phyloP scores from a whole-genome alignment of 2,329 filamentous ascomycete species.

The Colletotrichum costaricense region DNA sequence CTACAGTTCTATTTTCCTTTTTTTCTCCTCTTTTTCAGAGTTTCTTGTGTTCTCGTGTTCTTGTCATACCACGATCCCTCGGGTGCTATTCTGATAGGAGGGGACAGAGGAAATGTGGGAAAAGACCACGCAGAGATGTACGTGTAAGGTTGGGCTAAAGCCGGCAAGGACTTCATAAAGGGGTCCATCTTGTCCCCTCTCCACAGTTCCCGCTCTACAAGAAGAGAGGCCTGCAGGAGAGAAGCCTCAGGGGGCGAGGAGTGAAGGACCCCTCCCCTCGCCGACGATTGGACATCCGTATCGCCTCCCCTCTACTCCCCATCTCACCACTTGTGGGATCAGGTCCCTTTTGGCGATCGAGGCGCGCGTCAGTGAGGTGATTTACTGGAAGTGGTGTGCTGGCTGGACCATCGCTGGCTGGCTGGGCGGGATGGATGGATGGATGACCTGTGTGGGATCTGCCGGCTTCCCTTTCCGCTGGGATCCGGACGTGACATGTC shows the following conservation, averaged over 20 bases:
- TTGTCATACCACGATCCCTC: background rate
- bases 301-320: background rate
- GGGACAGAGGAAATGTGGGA: background rate
- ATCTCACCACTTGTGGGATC: background rate
- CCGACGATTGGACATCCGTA: background rate
- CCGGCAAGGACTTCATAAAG: background rate
- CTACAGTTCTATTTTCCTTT: background rate
- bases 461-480: conserved; percentile 5
- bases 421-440: background rate
- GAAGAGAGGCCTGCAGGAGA: background rate
- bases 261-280: background rate
- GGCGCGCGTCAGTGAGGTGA: background rate
- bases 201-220: background rate
- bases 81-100: background rate
- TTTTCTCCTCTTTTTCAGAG: background rate
- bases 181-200: background rate
- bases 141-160: background rate
- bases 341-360: background rate
- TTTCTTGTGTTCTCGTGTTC: background rate
- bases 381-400: background rate
- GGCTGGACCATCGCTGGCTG: background rate
- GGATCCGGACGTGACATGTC: background rate
- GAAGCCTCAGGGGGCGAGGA: background rate
- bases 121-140: background rate
- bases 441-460: background rate